Evolutionary conservation across 2,329 filamentous ascomycete species (phyloP).

Genomic region (Pseudogymnoascus sp.): DNA sequence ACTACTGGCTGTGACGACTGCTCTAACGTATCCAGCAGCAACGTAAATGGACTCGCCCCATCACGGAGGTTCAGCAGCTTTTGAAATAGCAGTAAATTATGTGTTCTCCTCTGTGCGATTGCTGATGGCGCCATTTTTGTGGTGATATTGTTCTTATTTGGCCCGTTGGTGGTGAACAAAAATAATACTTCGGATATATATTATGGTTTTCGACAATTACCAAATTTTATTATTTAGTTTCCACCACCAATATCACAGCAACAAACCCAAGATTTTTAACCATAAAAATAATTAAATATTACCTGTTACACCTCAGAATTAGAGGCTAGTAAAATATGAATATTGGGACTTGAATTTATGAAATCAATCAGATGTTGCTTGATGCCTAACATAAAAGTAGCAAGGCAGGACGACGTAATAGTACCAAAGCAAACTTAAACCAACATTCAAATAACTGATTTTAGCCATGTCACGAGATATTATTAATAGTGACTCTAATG

Average conservation of each 20-base stretch:
- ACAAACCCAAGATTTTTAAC: not conserved
- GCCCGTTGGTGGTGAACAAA: not conserved
- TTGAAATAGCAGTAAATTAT: conserved; percentile 76
- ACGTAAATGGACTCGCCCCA: conserved; percentile 75
- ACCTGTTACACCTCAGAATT: no score
- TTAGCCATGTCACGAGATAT: not conserved
- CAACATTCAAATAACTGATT: not conserved
- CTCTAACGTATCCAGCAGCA: conserved; percentile 78
- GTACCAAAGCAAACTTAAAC: not conserved
- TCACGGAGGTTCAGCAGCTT: conserved; percentile 74
- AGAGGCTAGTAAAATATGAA: not conserved
- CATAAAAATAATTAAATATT: not conserved
- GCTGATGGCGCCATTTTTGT: conserved; percentile 46
- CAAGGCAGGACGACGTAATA: not conserved
- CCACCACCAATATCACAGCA: not conserved
- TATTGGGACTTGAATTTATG: not conserved
- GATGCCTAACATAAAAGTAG: not conserved
- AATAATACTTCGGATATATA: not conserved
- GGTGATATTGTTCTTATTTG: not conserved
- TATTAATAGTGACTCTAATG: no score
- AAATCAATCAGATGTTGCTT: not conserved
- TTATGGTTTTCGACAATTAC: not conserved
- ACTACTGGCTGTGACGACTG: conserved; percentile 67
- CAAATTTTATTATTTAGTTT: not conserved
- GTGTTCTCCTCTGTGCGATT: conserved; percentile 67